Evolutionary conservation across 2,329 filamentous ascomycete species (phyloP).

Genomic region (Neofusicoccum sp.): DNA sequence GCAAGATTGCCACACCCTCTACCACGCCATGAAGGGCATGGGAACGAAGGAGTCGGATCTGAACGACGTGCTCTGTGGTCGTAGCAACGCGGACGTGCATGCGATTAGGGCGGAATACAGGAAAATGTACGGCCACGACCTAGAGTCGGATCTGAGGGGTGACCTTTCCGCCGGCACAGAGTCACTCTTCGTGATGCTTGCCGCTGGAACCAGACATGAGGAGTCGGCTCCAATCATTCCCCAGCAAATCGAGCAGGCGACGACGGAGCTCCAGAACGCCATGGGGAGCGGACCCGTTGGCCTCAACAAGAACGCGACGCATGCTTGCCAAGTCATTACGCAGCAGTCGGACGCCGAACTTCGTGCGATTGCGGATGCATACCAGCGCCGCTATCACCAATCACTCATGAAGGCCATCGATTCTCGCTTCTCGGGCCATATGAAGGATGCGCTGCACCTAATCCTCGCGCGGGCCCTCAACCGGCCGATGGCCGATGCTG

Average conservation of each 20-base stretch:
- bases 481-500: slow-evolving; percentile 81
- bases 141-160: slow-evolving; percentile 72
- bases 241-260: slow-evolving; percentile 73
- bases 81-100: slow-evolving; percentile 83
- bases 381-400: slow-evolving; percentile 72
- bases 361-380: slow-evolving; percentile 75
- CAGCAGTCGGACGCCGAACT: slow-evolving; percentile 80
- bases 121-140: slow-evolving; percentile 63
- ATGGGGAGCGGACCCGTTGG: slow-evolving; percentile 53
- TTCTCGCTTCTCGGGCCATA: slow-evolving; percentile 87
- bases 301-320: slow-evolving; percentile 71
- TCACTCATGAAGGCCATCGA: slow-evolving; percentile 73
- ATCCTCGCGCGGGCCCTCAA: slow-evolving; percentile 79
- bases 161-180: slow-evolving; percentile 88
- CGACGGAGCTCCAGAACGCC: slow-evolving; percentile 74
- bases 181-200: slow-evolving; percentile 79
- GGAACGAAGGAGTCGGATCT: slow-evolving; percentile 87
- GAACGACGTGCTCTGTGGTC: slow-evolving; percentile 81
- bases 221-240: slow-evolving; percentile 75
- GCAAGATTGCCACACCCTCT: slow-evolving; percentile 72
- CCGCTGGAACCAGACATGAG: slow-evolving; percentile 73
- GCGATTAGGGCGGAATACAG: slow-evolving; percentile 84
- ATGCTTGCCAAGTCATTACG: slow-evolving; percentile 77
- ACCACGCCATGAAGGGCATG: slow-evolving; percentile 72
- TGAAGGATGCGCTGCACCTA: slow-evolving; percentile 80